phyloP scores from a whole-genome alignment of 2,329 filamentous ascomycete species.

The Curvularia sp. region DNA sequence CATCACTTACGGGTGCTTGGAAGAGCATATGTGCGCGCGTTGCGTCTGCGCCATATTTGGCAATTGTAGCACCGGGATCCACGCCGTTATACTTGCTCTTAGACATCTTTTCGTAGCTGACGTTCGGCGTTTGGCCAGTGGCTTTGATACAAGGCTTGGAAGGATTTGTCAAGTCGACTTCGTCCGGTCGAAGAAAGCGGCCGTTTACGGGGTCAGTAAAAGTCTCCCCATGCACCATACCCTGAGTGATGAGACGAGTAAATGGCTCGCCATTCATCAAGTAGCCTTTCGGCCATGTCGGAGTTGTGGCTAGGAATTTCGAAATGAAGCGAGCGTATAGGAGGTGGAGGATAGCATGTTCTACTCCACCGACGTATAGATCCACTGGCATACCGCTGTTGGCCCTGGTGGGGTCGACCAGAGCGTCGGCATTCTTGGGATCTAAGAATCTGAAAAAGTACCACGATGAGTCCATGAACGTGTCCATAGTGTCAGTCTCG shows the following conservation, averaged over 20 bases:
- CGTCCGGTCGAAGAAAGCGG: constrained; percentile 76
- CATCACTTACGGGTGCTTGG: constrained; percentile 81
- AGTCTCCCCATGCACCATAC: constrained; percentile 92
- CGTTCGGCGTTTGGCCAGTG: constrained; percentile 64
- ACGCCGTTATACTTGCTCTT: constrained; percentile 95
- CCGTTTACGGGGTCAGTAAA: constrained; percentile 77
- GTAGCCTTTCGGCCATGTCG: constrained; percentile 52
- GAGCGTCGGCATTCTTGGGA: constrained; percentile 66
- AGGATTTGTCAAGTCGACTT: constrained; percentile 70
- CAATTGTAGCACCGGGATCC: constrained; percentile 76
- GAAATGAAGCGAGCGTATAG: constrained; percentile 90
- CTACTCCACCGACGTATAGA: constrained; percentile 86
- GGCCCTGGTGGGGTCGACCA: constrained; percentile 68
- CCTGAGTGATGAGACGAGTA: constrained; percentile 81
- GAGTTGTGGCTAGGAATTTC: constrained; percentile 75
- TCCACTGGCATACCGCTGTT: constrained; percentile 74
- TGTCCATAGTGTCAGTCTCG: constrained; percentile 96
- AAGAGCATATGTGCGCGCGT: constrained; percentile 88
- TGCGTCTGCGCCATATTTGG: constrained; percentile 80
- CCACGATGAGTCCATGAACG: constrained; percentile 95
- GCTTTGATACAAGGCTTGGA: constrained; percentile 67
- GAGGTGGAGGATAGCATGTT: constrained; percentile 89
- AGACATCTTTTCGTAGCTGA: constrained; percentile 90
- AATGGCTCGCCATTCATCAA: constrained; percentile 73
- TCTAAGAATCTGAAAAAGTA: constrained; percentile 86